A percentile compares a stretch with the other conserved stretches of the same genome.
These are phyloP conservation scores for Pseudodiploospora longispora DNA, from an alignment of 2,329 filamentous ascomycete species.

Conservation along the genomic window DNA sequence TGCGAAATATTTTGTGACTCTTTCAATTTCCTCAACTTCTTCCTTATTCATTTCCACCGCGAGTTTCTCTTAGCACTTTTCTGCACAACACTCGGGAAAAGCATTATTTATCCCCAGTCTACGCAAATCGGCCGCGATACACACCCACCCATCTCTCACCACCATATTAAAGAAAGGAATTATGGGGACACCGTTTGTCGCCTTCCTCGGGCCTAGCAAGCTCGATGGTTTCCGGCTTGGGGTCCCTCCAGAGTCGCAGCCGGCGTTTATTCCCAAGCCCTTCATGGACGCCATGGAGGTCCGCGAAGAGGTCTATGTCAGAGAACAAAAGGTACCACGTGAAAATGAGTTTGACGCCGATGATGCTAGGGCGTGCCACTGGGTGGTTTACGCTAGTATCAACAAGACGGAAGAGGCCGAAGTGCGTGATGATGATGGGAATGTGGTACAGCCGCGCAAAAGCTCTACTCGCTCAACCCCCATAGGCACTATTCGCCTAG, in stretches of 20 bases:
- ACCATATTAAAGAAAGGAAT: background rate
- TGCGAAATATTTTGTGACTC: too few relatives aligned
- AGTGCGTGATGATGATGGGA: conserved; percentile 34
- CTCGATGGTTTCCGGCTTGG: conserved; percentile 39
- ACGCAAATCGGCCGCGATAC: too few relatives aligned
- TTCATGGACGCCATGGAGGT: conserved; percentile 60
- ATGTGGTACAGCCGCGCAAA: conserved; percentile 31
- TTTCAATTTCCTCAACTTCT: too few relatives aligned
- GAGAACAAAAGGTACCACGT: conserved; percentile 49
- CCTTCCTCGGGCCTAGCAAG: conserved; percentile 38
- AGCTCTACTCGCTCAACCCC: conserved; percentile 39
- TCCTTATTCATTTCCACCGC: too few relatives aligned
- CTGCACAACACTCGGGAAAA: too few relatives aligned
- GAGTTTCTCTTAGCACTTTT: too few relatives aligned
- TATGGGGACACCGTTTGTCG: conserved; percentile 45
- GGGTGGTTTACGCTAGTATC: conserved; percentile 71
- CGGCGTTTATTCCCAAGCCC: conserved; percentile 36
- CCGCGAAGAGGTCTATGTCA: conserved; percentile 52
- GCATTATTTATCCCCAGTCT: too few relatives aligned
- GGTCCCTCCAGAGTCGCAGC: conserved; percentile 34
- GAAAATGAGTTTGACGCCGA: conserved; percentile 75
- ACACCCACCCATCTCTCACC: background rate
- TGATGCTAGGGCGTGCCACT: conserved; percentile 73
- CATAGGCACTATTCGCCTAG: conserved; percentile 69
- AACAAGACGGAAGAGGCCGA: conserved; percentile 37